A percentile compares a stretch with the other conserved stretches of the same genome.
These are phyloP conservation scores for Populus davidiana DNA, from an alignment of 345 rosid species.

Conservation along the genomic window DNA sequence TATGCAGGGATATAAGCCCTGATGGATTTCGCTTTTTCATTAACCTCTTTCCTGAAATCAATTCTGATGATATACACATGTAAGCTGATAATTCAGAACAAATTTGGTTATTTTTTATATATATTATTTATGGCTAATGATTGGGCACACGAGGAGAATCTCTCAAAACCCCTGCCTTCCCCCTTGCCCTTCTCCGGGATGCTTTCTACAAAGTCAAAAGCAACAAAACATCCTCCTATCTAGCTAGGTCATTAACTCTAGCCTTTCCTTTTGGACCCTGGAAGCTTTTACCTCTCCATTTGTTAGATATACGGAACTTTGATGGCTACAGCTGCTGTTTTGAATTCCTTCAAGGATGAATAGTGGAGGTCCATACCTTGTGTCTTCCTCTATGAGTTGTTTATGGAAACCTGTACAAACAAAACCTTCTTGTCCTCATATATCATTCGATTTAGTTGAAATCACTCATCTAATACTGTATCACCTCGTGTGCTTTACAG, in stretches of 20 bases:
- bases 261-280: no score
- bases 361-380: neutral
- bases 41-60: slow-evolving; percentile 75
- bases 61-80: slow-evolving; percentile 48
- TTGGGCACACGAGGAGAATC: neutral
- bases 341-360: neutral
- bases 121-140: neutral
- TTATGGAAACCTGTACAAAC: no score
- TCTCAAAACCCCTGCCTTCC: neutral
- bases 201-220: neutral
- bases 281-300: neutral
- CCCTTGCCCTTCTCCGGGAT: neutral
- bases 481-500: slow-evolving; percentile 2
- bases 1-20: slow-evolving; percentile 85
- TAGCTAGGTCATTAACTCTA: no score
- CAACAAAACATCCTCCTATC: neutral
- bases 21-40: slow-evolving; percentile 82
- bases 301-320: neutral
- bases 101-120: neutral
- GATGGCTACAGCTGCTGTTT: neutral
- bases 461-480: neutral
- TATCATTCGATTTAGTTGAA: neutral
- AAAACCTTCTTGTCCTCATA: no score
- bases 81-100: slow-evolving; percentile 35
- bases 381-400: neutral